These are phyloP conservation scores for Salix purpurea DNA, from an alignment of 345 rosid species.

Conservation along the genomic window DNA sequence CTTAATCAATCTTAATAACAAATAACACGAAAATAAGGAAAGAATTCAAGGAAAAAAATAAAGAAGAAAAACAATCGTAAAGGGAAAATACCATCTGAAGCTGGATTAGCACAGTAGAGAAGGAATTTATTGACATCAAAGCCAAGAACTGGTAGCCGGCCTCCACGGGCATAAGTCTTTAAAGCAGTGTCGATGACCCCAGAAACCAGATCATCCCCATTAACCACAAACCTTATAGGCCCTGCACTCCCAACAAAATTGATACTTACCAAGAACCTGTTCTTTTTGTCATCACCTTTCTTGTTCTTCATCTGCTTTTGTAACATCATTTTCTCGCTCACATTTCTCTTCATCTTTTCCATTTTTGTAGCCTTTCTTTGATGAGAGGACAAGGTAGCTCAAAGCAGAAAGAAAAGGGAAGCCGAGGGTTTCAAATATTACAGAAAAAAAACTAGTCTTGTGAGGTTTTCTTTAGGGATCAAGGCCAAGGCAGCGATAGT, in stretches of 20 bases:
- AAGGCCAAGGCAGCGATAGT: not conserved
- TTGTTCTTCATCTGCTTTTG: not conserved
- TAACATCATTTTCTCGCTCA: not conserved
- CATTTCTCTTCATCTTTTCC: constrained; percentile 3
- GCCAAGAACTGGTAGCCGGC: constrained; percentile 23
- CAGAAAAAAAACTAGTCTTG: not conserved
- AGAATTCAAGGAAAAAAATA: not conserved
- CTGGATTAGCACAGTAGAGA: constrained; percentile 11
- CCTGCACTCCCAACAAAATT: constrained; percentile 23
- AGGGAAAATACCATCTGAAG: constrained; percentile 5
- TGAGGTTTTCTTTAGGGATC: not conserved
- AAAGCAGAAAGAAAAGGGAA: not conserved
- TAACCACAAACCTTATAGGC: constrained; percentile 14
- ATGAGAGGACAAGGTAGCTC: not conserved
- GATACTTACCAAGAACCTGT: constrained; percentile 7
- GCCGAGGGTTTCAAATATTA: not conserved
- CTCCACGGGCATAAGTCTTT: constrained; percentile 13
- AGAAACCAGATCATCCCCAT: constrained; percentile 15
- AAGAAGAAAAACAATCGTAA: not conserved
- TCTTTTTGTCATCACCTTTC: not conserved
- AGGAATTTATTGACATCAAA: constrained; percentile 12
- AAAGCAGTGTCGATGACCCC: constrained; percentile 8
- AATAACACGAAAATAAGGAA: not conserved
- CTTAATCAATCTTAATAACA: not conserved
- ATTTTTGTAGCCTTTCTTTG: not conserved